These are phyloP conservation scores for Circinella minor DNA, from an alignment of 371 early-diverging fungal species.

Conservation along the genomic window DNA sequence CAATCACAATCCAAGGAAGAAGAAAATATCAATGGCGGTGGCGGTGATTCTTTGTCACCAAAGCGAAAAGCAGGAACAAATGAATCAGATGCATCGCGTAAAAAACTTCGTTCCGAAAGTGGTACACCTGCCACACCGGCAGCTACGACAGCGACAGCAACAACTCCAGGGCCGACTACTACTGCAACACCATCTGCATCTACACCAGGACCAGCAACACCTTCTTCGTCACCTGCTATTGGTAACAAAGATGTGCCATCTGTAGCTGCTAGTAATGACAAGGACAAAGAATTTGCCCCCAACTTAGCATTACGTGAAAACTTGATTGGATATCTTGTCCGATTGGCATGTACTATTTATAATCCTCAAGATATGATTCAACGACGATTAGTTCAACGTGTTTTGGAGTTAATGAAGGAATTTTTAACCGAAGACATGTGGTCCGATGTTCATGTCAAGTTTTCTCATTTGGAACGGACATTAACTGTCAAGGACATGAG, in stretches of 20 bases:
- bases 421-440: constrained; percentile 64
- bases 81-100: constrained; percentile 18
- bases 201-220: background rate
- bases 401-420: constrained; percentile 65
- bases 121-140: constrained; percentile 9
- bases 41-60: constrained; percentile 17
- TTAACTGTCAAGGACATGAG: constrained; percentile 46
- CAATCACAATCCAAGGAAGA: constrained; percentile 2
- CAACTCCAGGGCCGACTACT: background rate
- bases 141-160: background rate
- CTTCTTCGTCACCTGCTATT: constrained; percentile 1
- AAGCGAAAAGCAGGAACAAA: constrained; percentile 23
- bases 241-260: background rate
- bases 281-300: constrained; percentile 51
- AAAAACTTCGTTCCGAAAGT: constrained; percentile 15
- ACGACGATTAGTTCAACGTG: constrained; percentile 63
- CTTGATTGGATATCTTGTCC: constrained; percentile 70
- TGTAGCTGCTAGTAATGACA: constrained; percentile 1
- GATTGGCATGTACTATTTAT: constrained; percentile 69
- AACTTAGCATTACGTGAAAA: constrained; percentile 67
- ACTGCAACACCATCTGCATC: background rate
- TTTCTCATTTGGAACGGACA: constrained; percentile 54
- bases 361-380: constrained; percentile 56
- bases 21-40: constrained; percentile 12
- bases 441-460: constrained; percentile 64